Base-by-base conservation (phyloP, 495 filamentous ascomycete species). In the Tuber brumale region DNA sequence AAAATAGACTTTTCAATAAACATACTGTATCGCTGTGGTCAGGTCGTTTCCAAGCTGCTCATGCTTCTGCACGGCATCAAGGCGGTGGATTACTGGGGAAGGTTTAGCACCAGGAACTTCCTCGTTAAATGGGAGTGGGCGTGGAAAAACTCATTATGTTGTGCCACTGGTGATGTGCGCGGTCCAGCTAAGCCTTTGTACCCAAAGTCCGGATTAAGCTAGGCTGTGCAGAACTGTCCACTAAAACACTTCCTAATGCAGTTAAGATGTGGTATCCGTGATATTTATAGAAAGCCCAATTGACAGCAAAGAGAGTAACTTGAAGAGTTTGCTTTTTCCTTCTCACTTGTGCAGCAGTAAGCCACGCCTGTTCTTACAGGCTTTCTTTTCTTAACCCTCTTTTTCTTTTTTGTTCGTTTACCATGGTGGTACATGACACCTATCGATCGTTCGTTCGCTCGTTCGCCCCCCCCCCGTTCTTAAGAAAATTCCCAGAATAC, bases 241-340 rank as follows among this genome's bases (percentile, higher is more conserved):
- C 27, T 2, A 35, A 35, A 35, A 8, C 27, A 35, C 57, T 66
- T 66, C 57, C 57, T 35, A 31, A 66, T 35, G 27, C 57, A 35
- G 57, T 35, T 18, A 35, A 18, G 5, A 5, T 31, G 14, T 2
- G 27, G 12, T 6, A n/a, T 35, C 12, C 14, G 14, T 0, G 57
- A 66, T 66, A 66, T 66, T 66, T 66, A 66, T 66, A 66, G 57
- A 66, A 66, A 18, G 57, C n/a, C 57, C 57, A 66, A 66, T 66
- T 27, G 57, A 35, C 57, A 66, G 57, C 27, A 19, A 66, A 3
- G 16, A 2, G 0, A 35, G n/a, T 66, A 27, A 66, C 57, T 35
- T 35, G 57, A 66, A 66, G 0, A 27, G 1, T 31, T 57, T 66
- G 57, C 27, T 31, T 66, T 66, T 66, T 35, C 18, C 57, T 66